A percentile compares a stretch with the other conserved stretches of the same genome.
Evolutionary conservation across 2,329 filamentous ascomycete species (phyloP).

Genomic region (Xylaria sp.): DNA sequence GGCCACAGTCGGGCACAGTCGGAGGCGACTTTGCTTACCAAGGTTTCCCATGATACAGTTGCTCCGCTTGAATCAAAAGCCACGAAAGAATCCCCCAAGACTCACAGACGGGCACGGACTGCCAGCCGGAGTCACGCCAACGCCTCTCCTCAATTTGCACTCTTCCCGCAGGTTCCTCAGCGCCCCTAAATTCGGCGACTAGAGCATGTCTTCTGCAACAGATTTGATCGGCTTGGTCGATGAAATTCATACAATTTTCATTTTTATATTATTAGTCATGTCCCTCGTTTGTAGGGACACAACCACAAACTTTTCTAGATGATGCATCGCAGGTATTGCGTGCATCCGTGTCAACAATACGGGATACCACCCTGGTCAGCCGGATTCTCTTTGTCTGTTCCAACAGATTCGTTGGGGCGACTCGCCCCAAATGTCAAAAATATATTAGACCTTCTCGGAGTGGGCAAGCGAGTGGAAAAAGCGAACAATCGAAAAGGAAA

Average conservation of each 20-base stretch:
- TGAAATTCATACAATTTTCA: neutral
- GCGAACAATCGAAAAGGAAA: slow-evolving; percentile 5
- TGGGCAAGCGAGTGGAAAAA: slow-evolving; percentile 14
- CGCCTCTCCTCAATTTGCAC: slow-evolving; percentile 45
- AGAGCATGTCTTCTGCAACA: neutral
- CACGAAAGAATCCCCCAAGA: slow-evolving; percentile 40
- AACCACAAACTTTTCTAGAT: neutral
- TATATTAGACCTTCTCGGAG: slow-evolving; percentile 17
- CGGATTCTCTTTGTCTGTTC: slow-evolving; percentile 18
- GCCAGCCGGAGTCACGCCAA: slow-evolving; percentile 48
- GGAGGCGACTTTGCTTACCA: slow-evolving; percentile 45
- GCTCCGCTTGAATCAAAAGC: slow-evolving; percentile 32
- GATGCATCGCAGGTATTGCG: slow-evolving; percentile 2
- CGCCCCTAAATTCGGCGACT: slow-evolving; percentile 15
- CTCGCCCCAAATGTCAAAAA: slow-evolving; percentile 11
- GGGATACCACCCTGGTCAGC: neutral
- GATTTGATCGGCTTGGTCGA: slow-evolving; percentile 1
- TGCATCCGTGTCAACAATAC: slow-evolving; percentile 11
- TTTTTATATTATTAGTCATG: slow-evolving; percentile 1
- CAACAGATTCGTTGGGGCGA: neutral
- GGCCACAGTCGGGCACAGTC: slow-evolving; percentile 47
- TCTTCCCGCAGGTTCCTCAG: slow-evolving; percentile 45
- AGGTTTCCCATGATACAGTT: slow-evolving; percentile 29
- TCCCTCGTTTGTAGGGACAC: neutral
- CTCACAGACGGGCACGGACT: slow-evolving; percentile 49